Evolutionary conservation across 1,284 basidiomycete genomes (phyloP).

Genomic region (Vanrija sp.): DNA sequence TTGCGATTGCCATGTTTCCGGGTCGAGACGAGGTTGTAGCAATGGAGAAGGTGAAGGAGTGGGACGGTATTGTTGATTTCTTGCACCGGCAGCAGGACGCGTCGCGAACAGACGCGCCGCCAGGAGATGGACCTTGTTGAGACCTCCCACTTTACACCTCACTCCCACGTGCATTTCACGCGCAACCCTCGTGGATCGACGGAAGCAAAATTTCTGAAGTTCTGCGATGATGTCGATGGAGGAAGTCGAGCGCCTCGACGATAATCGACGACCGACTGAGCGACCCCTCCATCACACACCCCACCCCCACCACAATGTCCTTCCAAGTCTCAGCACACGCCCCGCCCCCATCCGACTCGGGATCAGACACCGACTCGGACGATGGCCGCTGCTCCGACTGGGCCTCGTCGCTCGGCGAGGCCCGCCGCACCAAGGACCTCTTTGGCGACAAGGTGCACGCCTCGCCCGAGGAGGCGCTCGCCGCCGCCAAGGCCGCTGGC

Average conservation of each 20-base stretch:
- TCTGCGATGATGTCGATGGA: too few relatives aligned
- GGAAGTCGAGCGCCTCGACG: too few relatives aligned
- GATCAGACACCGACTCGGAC: constrained; percentile 17
- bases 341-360: constrained; percentile 14
- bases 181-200: too few relatives aligned
- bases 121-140: neutral
- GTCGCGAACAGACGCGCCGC: neutral
- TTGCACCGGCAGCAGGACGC: neutral
- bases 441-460: constrained; percentile 67
- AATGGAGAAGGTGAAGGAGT: neutral
- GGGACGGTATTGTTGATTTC: neutral
- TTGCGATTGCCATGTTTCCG: neutral
- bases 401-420: constrained; percentile 40
- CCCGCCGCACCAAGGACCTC: constrained; percentile 61
- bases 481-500: constrained; percentile 58
- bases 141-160: neutral
- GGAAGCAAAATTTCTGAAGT: too few relatives aligned
- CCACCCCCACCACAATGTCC: constrained; percentile 8
- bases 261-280: too few relatives aligned
- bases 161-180: too few relatives aligned
- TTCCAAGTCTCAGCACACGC: constrained; percentile 14
- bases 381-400: constrained; percentile 39
- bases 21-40: neutral
- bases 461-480: constrained; percentile 60
- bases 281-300: neutral